Evolutionary conservation across 306 rosid species (phyloP).

Genomic region (Malus orientalis): DNA sequence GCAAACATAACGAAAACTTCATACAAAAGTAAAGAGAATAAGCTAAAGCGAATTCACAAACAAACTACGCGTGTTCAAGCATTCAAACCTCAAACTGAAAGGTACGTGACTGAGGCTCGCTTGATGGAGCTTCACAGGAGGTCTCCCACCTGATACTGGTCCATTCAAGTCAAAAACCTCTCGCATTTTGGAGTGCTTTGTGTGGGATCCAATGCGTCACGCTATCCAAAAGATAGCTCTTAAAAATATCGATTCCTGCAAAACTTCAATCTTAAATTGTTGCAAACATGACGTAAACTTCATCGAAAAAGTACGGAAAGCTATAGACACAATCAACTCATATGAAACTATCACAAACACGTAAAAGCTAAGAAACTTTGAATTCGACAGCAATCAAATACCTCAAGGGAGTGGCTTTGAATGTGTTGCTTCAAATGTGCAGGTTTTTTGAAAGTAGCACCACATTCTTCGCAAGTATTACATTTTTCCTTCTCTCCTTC

Average conservation of each 20-base stretch:
- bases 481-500: conserved; percentile 15
- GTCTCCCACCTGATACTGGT: conserved; percentile 97
- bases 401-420: conserved; percentile 81
- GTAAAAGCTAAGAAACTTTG: not conserved
- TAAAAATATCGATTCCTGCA: conserved; percentile 54
- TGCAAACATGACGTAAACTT: not conserved
- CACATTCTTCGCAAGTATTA: conserved; percentile 61
- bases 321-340: not conserved
- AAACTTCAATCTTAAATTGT: conserved; percentile 31
- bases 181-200: conserved; percentile 88
- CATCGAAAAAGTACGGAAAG: not conserved
- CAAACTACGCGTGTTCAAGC: conserved; percentile 3
- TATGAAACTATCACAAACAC: not conserved
- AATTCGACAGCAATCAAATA: conserved; percentile 12
- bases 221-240: conserved; percentile 28
- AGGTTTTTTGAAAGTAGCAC: conserved; percentile 60
- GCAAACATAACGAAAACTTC: not conserved
- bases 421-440: conserved; percentile 73
- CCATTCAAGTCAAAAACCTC: conserved; percentile 72
- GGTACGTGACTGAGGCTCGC: conserved; percentile 72
- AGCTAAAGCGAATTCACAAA: not conserved
- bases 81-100: conserved; percentile 47
- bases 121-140: conserved; percentile 99
- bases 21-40: not conserved
- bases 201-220: conserved; percentile 99